Evolutionary conservation across 345 rosid species (phyloP).

Genomic region (Atalantia buxifolia): DNA sequence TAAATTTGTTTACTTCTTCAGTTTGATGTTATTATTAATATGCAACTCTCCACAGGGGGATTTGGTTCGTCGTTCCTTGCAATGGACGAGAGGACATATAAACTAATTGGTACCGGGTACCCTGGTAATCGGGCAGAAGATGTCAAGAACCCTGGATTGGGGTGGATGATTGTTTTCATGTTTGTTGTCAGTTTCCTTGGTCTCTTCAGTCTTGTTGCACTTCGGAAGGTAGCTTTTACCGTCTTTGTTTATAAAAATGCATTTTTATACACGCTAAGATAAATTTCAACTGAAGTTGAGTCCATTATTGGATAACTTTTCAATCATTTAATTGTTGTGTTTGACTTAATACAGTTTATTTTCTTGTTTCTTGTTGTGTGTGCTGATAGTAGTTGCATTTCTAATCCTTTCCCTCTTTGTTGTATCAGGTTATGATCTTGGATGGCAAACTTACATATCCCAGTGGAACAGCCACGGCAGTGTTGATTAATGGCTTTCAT

Average conservation of each 20-base stretch:
- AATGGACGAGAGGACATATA: constrained; percentile 80
- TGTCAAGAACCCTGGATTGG: constrained; percentile 72
- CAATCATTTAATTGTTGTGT: neutral
- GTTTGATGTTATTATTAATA: neutral
- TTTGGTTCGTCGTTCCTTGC: constrained; percentile 86
- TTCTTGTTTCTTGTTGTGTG: neutral
- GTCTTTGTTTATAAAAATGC: neutral
- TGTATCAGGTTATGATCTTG: constrained; percentile 76
- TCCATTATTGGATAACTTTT: neutral
- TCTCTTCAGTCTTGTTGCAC: constrained; percentile 79
- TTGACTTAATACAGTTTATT: neutral
- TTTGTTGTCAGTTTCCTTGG: constrained; percentile 89
- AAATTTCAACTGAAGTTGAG: neutral
- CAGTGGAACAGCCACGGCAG: constrained; percentile 92
- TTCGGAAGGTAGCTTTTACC: constrained; percentile 61
- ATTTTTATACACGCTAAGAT: neutral
- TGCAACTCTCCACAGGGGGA: constrained; percentile 48
- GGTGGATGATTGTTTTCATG: constrained; percentile 89
- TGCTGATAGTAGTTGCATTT: neutral
- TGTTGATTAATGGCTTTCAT: constrained; percentile 94
- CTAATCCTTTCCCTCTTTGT: neutral
- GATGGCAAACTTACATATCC: constrained; percentile 93
- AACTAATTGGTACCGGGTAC: constrained; percentile 81
- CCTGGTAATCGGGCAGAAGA: constrained; percentile 76
- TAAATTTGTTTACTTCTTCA: neutral